These are phyloP conservation scores for Trametes villosa DNA, from an alignment of 768 basidiomycete genomes.

Conservation along the genomic window DNA sequence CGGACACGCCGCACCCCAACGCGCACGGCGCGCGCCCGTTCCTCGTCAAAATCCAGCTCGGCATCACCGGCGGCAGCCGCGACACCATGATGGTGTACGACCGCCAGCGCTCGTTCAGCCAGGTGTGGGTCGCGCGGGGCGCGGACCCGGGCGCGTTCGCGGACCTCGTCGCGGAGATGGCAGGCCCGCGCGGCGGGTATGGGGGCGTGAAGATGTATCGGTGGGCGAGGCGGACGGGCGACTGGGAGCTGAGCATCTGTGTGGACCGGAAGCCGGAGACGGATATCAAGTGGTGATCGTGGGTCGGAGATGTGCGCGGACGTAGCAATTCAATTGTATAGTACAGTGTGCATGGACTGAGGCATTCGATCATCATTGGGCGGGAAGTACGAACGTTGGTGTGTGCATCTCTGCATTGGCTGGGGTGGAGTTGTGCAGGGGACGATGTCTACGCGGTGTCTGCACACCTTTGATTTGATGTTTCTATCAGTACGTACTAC, in stretches of 20 bases:
- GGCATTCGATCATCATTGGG: too few species aligned
- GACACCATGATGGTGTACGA: conserved; percentile 43
- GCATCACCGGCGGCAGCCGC: neutral
- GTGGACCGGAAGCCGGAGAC: conserved; percentile 26
- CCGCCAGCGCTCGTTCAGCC: conserved; percentile 41
- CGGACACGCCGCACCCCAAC: conserved; percentile 32
- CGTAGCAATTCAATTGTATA: too few species aligned
- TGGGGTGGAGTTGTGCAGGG: too few species aligned
- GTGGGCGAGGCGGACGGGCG: conserved; percentile 32
- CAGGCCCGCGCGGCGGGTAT: conserved; percentile 23
- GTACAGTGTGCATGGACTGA: too few species aligned
- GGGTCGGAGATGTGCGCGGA: too few species aligned
- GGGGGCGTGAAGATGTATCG: conserved; percentile 33
- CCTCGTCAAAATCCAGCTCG: conserved; percentile 44
- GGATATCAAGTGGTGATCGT: conserved; percentile 24
- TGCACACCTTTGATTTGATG: neutral
- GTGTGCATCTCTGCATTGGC: too few species aligned
- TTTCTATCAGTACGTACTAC: conserved; percentile 10
- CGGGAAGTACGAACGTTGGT: too few species aligned
- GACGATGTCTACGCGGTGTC: neutral
- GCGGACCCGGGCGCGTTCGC: conserved; percentile 23
- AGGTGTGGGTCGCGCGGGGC: conserved; percentile 35
- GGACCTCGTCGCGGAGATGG: conserved; percentile 27
- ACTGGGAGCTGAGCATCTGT: conserved; percentile 29
- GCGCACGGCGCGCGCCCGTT: conserved; percentile 40